phyloP scores from a whole-genome alignment of 208 protist species.

The Wallacemonas sp. region DNA sequence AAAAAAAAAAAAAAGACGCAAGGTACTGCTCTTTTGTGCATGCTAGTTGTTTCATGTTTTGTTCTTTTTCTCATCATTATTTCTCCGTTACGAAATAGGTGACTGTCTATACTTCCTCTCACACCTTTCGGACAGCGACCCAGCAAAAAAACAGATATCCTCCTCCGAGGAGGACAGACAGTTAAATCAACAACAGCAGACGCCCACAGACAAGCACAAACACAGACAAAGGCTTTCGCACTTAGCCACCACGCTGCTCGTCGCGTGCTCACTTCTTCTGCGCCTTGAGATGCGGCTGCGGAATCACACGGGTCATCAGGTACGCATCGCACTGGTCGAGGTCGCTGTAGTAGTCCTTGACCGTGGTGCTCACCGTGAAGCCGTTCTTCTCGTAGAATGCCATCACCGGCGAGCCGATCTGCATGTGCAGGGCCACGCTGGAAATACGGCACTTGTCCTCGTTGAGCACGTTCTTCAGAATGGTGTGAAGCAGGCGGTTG shows the following conservation, averaged over 20 bases:
- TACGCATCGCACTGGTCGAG: slow-evolving; percentile 81
- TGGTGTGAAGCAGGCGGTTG: slow-evolving; percentile 57
- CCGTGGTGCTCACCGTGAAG: slow-evolving; percentile 58
- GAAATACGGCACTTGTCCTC: slow-evolving; percentile 55
- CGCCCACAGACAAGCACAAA: too few relatives aligned
- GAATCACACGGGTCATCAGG: slow-evolving; percentile 56
- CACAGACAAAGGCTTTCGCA: too few relatives aligned
- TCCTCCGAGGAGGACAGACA: too few relatives aligned
- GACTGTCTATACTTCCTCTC: too few relatives aligned
- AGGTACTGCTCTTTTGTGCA: too few relatives aligned
- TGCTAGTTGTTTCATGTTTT: too few relatives aligned
- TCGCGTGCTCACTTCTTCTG: slow-evolving; percentile 31
- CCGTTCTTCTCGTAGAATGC: slow-evolving; percentile 85
- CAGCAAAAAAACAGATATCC: too few relatives aligned
- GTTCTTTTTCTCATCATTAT: too few relatives aligned
- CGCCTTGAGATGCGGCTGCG: slow-evolving; percentile 46
- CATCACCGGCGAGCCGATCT: slow-evolving; percentile 76
- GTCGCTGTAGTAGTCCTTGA: slow-evolving; percentile 79
- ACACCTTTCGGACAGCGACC: too few relatives aligned
- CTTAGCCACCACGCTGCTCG: neutral
- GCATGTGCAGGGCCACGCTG: slow-evolving; percentile 81
- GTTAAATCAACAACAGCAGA: too few relatives aligned
- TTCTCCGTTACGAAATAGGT: too few relatives aligned
- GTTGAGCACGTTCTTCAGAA: slow-evolving; percentile 55
- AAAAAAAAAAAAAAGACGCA: too few relatives aligned